Conservation (phyloP, 257 asterid genomes). For the Jaltomata sinuosa region DNA sequence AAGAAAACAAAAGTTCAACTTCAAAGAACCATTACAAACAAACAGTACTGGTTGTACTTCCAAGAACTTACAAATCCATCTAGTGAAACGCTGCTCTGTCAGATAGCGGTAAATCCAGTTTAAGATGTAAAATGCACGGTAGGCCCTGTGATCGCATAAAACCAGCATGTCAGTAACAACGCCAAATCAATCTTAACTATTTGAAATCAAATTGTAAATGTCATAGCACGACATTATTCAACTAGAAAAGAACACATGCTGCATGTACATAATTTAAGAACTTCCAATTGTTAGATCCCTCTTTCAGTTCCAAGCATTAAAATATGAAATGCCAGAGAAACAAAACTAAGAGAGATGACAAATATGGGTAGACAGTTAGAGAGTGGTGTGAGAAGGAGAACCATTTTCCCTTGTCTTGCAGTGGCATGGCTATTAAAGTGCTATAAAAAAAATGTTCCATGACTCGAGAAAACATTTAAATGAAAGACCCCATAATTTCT, state of each 20-base stretch:
- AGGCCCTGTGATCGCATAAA: conserved; percentile 44
- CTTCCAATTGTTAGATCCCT: neutral
- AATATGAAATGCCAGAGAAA: neutral
- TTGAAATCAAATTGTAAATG: neutral
- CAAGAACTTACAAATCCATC: conserved; percentile 77
- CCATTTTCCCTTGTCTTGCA: neutral
- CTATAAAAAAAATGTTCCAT: neutral
- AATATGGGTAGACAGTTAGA: neutral
- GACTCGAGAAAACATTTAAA: neutral
- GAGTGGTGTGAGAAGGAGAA: neutral
- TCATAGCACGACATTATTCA: neutral
- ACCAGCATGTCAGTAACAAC: neutral
- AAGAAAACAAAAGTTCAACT: neutral
- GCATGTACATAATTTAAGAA: neutral
- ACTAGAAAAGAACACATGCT: neutral
- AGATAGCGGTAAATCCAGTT: conserved; percentile 96
- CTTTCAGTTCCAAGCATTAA: neutral
- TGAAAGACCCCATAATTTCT: neutral
- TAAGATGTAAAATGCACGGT: conserved; percentile 79
- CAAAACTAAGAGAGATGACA: neutral
- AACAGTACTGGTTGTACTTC: neutral
- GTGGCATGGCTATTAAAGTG: neutral
- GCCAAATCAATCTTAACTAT: neutral
- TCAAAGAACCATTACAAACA: neutral
- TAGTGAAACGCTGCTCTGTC: conserved; percentile 54